A percentile compares a stretch with the other conserved stretches of the same genome.
Evolutionary conservation across 345 rosid species (phyloP).

Genomic region (Pugionium dolabratum): DNA sequence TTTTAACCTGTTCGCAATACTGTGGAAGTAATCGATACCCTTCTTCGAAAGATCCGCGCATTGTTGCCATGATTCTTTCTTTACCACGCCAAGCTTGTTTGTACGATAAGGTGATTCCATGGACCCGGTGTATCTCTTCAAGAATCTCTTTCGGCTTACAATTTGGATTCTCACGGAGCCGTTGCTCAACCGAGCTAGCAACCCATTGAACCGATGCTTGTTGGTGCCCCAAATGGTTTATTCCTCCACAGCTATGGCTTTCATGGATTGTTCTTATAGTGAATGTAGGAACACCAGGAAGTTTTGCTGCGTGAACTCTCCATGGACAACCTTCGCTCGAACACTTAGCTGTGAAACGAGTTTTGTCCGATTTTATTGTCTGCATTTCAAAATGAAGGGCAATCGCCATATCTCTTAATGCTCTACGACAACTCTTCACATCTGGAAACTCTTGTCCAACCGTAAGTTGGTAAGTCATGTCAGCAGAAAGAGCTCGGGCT

Average conservation of each 20-base stretch:
- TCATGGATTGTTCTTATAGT: constrained; percentile 92
- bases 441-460: constrained; percentile 99
- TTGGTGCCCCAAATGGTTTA: constrained; percentile 93
- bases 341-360: constrained; percentile 97
- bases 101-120: constrained; percentile 90
- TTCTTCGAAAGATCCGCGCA: constrained; percentile 99
- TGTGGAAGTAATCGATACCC: constrained; percentile 93
- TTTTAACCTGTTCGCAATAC: constrained; percentile 86
- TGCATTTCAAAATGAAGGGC: constrained; percentile 98
- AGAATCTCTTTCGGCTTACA: constrained; percentile 95
- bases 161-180: constrained; percentile 89
- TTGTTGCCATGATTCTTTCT: constrained; percentile 93
- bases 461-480: constrained; percentile 57
- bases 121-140: constrained; percentile 95
- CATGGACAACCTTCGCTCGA: constrained; percentile 97
- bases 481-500: constrained; percentile 55
- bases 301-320: constrained; percentile 98
- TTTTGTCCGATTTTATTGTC: constrained; percentile 97
- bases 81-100: constrained; percentile 99
- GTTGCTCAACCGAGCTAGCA: constrained; percentile 89
- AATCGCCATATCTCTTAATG: constrained; percentile 90
- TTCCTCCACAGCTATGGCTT: constrained; percentile 86
- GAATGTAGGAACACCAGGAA: constrained; percentile 96
- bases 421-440: constrained; percentile 94
- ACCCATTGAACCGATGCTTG: constrained; percentile 99